Conservation (phyloP, 805 yeast species). For the Priceomyces carsonii region DNA sequence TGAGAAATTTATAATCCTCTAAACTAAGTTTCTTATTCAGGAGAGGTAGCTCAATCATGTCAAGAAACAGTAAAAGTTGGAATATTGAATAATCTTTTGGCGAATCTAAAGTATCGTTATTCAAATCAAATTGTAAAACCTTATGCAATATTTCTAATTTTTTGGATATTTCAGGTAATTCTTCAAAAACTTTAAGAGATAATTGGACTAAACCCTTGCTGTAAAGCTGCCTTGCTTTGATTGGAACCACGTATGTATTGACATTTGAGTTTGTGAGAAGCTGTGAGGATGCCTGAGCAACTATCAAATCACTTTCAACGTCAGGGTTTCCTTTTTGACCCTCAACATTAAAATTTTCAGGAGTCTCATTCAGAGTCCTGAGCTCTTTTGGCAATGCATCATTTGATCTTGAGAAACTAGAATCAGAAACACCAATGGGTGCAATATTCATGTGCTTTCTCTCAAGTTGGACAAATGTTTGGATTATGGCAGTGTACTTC, state of each 20-base stretch:
- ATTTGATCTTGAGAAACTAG: conserved; percentile 23
- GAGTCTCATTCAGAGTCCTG: not conserved
- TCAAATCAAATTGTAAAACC: conserved; percentile 40
- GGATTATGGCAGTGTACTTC: conserved; percentile 20
- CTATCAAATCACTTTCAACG: conserved; percentile 26
- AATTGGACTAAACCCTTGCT: conserved; percentile 37
- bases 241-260: conserved; percentile 38
- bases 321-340: conserved; percentile 11
- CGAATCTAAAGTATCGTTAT: conserved; percentile 27
- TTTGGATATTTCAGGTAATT: conserved; percentile 37
- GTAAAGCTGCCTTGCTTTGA: conserved; percentile 32
- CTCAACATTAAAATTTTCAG: conserved; percentile 3
- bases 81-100: conserved; percentile 37
- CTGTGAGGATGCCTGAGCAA: conserved; percentile 36
- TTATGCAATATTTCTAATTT: conserved; percentile 50
- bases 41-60: conserved; percentile 5
- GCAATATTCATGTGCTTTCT: conserved; percentile 30
- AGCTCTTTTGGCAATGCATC: conserved; percentile 21
- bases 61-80: conserved; percentile 26
- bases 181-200: conserved; percentile 41
- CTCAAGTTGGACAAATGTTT: conserved; percentile 30
- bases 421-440: conserved; percentile 40
- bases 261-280: conserved; percentile 33
- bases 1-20: conserved; percentile 1
- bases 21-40: not conserved